Evolutionary conservation across 257 asterid species (phyloP).

Genomic region (Solanum gracilifrons): DNA sequence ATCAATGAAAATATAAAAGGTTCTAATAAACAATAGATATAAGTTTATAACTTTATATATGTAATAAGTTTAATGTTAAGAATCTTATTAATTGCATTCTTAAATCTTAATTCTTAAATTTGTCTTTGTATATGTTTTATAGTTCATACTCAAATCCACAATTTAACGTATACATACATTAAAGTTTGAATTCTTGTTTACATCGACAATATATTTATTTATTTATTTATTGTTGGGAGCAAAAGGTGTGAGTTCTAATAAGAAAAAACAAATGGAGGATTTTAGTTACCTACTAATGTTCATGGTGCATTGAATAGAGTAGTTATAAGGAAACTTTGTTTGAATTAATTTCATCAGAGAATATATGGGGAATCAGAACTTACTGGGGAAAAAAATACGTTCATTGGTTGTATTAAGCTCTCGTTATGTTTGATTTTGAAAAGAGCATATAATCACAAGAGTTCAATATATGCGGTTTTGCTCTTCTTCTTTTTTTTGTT

Average conservation of each 20-base stretch:
- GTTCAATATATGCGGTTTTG: background rate
- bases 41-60: background rate
- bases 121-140: background rate
- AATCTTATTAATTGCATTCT: background rate
- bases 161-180: background rate
- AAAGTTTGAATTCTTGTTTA: background rate
- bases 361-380: background rate
- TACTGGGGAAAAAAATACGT: fast-evolving
- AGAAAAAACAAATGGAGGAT: background rate
- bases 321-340: background rate
- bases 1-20: background rate
- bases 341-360: background rate
- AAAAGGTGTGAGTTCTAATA: background rate
- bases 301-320: background rate
- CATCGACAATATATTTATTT: background rate
- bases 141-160: background rate
- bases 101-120: background rate
- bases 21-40: background rate
- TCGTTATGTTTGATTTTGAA: background rate
- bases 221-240: background rate
- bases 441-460: background rate
- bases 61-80: background rate
- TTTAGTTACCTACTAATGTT: background rate
- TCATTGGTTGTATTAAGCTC: background rate
- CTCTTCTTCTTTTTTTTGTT: no score